A percentile compares a stretch with the other conserved stretches of the same genome.
Conservation (phyloP, 176 grass and related monocot species). For the Canna indica region DNA sequence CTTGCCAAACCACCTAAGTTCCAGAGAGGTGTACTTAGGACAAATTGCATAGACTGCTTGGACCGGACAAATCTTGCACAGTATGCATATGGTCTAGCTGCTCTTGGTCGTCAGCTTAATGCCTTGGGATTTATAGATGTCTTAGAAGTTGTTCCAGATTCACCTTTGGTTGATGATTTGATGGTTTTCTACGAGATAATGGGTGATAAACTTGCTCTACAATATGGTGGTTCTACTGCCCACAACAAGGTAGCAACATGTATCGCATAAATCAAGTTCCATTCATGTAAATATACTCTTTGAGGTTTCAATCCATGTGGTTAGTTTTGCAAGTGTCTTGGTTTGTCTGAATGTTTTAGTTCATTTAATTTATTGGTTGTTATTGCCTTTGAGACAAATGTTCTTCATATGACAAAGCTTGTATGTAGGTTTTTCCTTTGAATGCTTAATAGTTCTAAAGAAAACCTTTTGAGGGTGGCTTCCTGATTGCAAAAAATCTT, state of each 20-base stretch:
- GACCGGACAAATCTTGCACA: conserved; percentile 98
- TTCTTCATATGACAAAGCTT: background rate
- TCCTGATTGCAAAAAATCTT: background rate
- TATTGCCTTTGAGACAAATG: background rate
- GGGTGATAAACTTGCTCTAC: conserved; percentile 78
- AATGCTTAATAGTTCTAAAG: background rate
- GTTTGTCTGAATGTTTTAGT: background rate
- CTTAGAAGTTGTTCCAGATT: conserved; percentile 61
- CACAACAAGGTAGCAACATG: conserved; percentile 74
- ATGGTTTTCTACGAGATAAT: conserved; percentile 94
- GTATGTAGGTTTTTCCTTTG: background rate
- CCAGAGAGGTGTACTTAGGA: conserved; percentile 92
- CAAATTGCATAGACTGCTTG: conserved; percentile 96
- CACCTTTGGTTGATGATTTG: conserved; percentile 57
- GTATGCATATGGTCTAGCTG: conserved; percentile 73
- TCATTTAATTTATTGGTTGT: background rate
- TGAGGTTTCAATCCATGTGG: background rate
- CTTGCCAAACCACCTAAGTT: conserved; percentile 34
- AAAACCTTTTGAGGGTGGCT: background rate
- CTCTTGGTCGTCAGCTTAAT: conserved; percentile 79
- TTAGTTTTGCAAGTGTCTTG: background rate
- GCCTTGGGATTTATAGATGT: conserved; percentile 37
- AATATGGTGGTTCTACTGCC: conserved; percentile 87
- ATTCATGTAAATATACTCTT: background rate
- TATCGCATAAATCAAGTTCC: background rate